Evolutionary conservation across 139 green algal species (phyloP).

Genomic region (Chlorella sp.): DNA sequence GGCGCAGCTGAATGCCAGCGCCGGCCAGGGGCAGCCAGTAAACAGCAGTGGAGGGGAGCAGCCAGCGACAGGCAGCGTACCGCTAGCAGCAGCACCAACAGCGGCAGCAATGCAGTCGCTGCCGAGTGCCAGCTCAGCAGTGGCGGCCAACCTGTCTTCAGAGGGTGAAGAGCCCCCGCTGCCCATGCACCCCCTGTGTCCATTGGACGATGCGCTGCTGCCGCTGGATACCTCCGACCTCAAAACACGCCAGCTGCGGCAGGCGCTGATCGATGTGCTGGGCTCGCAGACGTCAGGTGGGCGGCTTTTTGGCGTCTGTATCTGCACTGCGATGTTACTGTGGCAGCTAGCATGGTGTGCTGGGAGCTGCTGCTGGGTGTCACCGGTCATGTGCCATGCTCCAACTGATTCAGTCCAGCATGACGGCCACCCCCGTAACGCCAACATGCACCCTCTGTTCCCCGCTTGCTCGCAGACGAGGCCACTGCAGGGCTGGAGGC

Average conservation of each 20-base stretch:
- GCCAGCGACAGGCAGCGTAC: neutral
- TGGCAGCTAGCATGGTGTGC: too few relatives aligned
- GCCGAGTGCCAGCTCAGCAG: neutral
- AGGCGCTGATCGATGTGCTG: constrained; percentile 8
- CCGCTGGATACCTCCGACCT: constrained; percentile 65
- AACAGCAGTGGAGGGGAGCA: neutral
- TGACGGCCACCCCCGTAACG: too few relatives aligned
- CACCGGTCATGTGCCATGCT: too few relatives aligned
- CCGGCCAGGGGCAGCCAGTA: too few relatives aligned
- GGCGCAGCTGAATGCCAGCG: too few relatives aligned
- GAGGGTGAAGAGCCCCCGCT: neutral
- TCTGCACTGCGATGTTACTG: too few relatives aligned
- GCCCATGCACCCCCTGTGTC: constrained; percentile 68
- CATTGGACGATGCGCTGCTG: constrained; percentile 66
- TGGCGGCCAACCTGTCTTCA: neutral
- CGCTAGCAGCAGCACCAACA: too few relatives aligned
- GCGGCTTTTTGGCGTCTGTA: neutral
- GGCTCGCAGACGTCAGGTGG: too few relatives aligned
- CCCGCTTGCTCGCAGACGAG: neutral
- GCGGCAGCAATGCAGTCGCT: too few relatives aligned
- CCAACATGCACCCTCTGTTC: neutral
- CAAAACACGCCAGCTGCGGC: constrained; percentile 63
- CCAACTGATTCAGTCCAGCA: too few relatives aligned
- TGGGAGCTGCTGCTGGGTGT: too few relatives aligned
- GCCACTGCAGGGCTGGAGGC: constrained; percentile 49